phyloP scores from a whole-genome alignment of 2,329 filamentous ascomycete species.

The Aspergillus sp. region DNA sequence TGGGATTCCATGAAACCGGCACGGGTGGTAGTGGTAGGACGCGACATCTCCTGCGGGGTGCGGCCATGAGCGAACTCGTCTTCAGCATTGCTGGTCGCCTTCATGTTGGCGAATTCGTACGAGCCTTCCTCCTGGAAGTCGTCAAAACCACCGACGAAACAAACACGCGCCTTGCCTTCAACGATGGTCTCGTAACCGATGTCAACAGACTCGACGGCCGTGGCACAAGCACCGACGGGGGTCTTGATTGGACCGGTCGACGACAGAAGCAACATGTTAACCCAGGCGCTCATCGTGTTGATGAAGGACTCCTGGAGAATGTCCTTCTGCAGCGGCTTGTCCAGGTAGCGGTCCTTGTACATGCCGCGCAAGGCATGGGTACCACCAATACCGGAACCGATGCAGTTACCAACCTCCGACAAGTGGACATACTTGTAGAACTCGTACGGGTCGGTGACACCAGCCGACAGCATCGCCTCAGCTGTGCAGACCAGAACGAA shows the following conservation, averaged over 20 bases:
- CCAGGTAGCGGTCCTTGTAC: conserved; percentile 96
- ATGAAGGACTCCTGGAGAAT: conserved; percentile 99
- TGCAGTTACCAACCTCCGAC: conserved; percentile 95
- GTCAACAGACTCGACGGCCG: conserved; percentile 92
- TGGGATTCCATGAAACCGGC: conserved; percentile 99
- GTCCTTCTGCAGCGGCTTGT: conserved; percentile 96
- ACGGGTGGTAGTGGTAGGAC: conserved; percentile 90
- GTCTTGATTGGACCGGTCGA: conserved; percentile 98
- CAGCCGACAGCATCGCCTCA: conserved; percentile 81
- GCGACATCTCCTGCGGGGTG: conserved; percentile 95
- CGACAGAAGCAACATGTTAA: conserved; percentile 97
- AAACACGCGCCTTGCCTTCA: conserved; percentile 94
- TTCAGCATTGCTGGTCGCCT: conserved; percentile 95
- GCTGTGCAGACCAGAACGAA: conserved; percentile 92
- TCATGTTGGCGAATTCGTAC: conserved; percentile 99
- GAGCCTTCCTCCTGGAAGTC: conserved; percentile 99
- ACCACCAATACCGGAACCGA: conserved; percentile 97
- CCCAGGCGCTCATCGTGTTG: conserved; percentile 99
- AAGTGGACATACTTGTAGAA: conserved; percentile 99
- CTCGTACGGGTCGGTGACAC: conserved; percentile 98
- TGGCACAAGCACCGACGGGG: conserved; percentile 93
- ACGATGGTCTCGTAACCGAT: conserved; percentile 98
- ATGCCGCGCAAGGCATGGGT: conserved; percentile 86
- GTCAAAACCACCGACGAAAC: conserved; percentile 97
- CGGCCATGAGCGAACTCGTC: conserved; percentile 94